Percentiles rank a stretch among this genome's conserved stretches.
These are phyloP conservation scores for Eucalyptus dawsonii DNA, from an alignment of 345 rosid species.

Conservation along the genomic window DNA sequence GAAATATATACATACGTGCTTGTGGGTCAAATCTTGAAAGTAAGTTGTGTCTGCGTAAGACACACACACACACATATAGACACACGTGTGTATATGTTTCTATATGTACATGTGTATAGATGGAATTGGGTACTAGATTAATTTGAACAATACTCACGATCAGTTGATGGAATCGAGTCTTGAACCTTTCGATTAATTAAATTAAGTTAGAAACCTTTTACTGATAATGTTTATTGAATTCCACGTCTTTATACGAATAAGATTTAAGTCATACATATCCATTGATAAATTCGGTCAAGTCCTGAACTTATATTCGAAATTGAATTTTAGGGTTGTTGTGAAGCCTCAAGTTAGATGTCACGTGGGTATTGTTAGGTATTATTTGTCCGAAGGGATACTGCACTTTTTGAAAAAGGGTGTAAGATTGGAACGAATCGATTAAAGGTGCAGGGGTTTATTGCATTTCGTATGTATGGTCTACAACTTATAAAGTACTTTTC, in stretches of 20 bases:
- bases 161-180: background rate
- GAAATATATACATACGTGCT: background rate
- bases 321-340: background rate
- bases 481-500: background rate
- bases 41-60: background rate
- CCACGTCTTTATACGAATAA: background rate
- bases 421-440: background rate
- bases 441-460: background rate
- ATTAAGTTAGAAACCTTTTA: background rate
- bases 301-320: background rate
- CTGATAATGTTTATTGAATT: accelerated
- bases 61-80: too few relatives aligned
- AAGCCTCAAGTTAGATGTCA: background rate
- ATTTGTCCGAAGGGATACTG: background rate
- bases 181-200: background rate
- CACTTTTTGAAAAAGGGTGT: background rate
- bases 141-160: background rate
- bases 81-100: too few relatives aligned
- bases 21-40: background rate
- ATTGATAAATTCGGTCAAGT: background rate
- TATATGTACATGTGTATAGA: too few relatives aligned
- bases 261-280: background rate
- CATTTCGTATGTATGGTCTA: background rate
- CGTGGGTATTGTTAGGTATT: background rate
- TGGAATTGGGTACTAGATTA: background rate